Base-by-base conservation (phyloP, 2,329 filamentous ascomycete genomes). In the Colletotrichum tabaci region DNA sequence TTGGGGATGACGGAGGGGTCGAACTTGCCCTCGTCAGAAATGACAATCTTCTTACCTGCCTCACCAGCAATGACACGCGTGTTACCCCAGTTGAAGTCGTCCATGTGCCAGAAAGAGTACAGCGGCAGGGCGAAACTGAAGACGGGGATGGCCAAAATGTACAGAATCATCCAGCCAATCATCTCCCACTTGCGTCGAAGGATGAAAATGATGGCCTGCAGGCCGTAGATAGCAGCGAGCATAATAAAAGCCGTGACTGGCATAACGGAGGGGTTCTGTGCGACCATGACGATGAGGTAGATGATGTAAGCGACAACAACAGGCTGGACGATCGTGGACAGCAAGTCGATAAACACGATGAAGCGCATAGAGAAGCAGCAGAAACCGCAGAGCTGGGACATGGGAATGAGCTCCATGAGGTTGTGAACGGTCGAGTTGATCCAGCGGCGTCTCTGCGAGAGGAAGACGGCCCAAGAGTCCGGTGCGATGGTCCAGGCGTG, bases 301-400 rank as follows among this genome's bases (percentile, higher is more conserved):
- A 89, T 88, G 75, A 99, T 93, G 80, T 98, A 99, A 12, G 91
- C 94, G 23, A 98, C 88, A 1, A 94, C 96, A 71, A 98, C 94
- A 3, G 96, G 96, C 80, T 97, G 95, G 60, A 98, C 92, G 67
- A 98, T 84, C 1, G 96, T 99, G 67, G 94, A 96, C 74, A 99
- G 86, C 77, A 99, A 86, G 83, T 99, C 96, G 76, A 99, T 82
- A 79, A 99, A 97, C 76, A 99, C 95, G 71, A 99, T 90, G 83
- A 99, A 99, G 78, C 96, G 93, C 96, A 99, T 99, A 83, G 94
- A 97, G 87, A 99, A 99, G 85, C 96, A 99, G 88, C 96, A 99
- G 92, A 99, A 99, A 84, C 96, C 96, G 82, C 96, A 99, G 61
- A 99, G 93, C 81, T 98, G 94, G 73, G 93, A 91, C 82, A 99